Conservation (phyloP, 805 yeast genomes). For the Jamesozyma jinghongensis region DNA sequence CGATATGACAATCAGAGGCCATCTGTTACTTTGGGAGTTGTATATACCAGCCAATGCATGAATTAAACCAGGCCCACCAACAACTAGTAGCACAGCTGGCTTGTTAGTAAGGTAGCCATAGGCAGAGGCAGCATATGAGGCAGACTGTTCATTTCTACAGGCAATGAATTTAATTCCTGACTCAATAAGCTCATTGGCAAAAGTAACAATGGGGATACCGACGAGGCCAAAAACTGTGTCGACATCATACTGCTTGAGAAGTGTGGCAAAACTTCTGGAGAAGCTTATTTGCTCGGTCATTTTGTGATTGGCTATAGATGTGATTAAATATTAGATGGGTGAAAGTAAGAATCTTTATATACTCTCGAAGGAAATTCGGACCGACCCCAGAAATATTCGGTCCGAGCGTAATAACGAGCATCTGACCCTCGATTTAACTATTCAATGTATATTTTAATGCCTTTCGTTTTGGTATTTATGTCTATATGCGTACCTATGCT, state of each 20-base stretch:
- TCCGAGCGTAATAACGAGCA: too few species aligned
- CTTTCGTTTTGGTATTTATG: too few species aligned
- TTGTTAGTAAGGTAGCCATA: conserved; percentile 56
- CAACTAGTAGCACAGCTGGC: conserved; percentile 62
- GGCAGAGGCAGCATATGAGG: conserved; percentile 66
- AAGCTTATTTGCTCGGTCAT: not conserved
- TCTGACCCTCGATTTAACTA: too few species aligned
- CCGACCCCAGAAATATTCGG: too few species aligned
- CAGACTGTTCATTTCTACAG: conserved; percentile 65
- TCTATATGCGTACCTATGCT: too few species aligned
- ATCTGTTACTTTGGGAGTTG: conserved; percentile 51
- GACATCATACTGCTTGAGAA: conserved; percentile 43
- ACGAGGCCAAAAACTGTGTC: conserved; percentile 58
- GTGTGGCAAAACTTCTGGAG: conserved; percentile 34
- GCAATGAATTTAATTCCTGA: conserved; percentile 48
- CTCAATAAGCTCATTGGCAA: conserved; percentile 50
- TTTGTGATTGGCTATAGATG: not conserved
- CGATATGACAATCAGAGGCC: conserved; percentile 59
- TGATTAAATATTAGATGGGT: too few species aligned
- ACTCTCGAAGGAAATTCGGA: too few species aligned
- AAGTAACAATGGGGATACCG: conserved; percentile 67
- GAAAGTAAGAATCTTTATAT: too few species aligned
- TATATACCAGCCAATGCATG: conserved; percentile 61
- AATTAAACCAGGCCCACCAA: conserved; percentile 68
- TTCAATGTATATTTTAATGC: too few species aligned